Percentiles rank a stretch among this genome's conserved stretches.
These are phyloP conservation scores for Coemansia sp. DNA, from an alignment of 192 early-diverging fungal genomes.

Conservation along the genomic window DNA sequence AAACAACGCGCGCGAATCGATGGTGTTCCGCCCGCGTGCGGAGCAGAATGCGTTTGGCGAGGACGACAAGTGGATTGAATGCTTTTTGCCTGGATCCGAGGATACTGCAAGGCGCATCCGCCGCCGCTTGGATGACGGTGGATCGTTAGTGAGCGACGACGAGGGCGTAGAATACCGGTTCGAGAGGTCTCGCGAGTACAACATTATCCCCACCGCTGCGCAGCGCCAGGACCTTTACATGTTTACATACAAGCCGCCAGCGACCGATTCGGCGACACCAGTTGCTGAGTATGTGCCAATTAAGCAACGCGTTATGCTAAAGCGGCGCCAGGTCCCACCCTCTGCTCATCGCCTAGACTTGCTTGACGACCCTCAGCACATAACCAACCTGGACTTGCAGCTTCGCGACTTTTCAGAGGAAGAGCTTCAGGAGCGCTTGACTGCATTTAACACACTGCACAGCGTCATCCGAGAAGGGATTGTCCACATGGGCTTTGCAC, in stretches of 20 bases:
- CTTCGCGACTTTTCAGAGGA: conserved; percentile 39
- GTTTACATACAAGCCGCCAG: conserved; percentile 15
- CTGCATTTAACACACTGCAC: conserved; percentile 19
- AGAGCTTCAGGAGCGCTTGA: conserved; percentile 32
- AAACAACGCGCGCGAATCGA: conserved; percentile 29
- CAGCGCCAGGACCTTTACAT: conserved; percentile 38
- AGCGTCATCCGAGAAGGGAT: conserved; percentile 27
- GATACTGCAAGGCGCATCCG: conserved; percentile 16
- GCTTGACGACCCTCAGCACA: conserved; percentile 19
- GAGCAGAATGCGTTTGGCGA: conserved; percentile 37
- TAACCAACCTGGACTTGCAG: conserved; percentile 36
- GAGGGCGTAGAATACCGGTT: conserved; percentile 33
- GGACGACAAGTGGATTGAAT: conserved; percentile 44
- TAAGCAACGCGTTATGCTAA: conserved; percentile 27
- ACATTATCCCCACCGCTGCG: conserved; percentile 13
- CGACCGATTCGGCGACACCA: not conserved
- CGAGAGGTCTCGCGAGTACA: conserved; percentile 37
- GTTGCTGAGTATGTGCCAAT: conserved; percentile 36
- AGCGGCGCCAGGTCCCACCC: conserved; percentile 26
- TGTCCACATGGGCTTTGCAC: conserved; percentile 5
- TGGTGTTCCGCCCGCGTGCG: conserved; percentile 36
- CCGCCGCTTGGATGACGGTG: conserved; percentile 5
- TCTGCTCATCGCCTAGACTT: conserved; percentile 9
- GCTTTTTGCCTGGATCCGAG: conserved; percentile 33
- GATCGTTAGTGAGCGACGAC: conserved; percentile 1